Conservation (phyloP, 768 basidiomycete species). For the Pholiota molesta region DNA sequence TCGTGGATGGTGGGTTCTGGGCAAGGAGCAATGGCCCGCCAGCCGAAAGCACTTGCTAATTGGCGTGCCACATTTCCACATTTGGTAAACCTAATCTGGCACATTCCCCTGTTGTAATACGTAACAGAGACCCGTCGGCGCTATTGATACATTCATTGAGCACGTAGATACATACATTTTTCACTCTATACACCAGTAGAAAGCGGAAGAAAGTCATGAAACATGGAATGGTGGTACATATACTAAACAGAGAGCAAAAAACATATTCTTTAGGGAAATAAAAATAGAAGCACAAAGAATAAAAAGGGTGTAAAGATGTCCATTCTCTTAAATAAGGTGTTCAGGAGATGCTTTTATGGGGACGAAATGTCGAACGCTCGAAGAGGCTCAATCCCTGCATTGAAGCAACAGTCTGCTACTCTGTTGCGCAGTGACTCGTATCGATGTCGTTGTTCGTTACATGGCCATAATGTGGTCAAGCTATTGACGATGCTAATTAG, state of each 20-base stretch:
- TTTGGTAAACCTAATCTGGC: conserved; percentile 27
- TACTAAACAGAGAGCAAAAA: neutral
- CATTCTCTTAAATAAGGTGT: conserved; percentile 27
- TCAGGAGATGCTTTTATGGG: conserved; percentile 28
- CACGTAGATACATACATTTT: neutral
- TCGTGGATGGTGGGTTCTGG: conserved; percentile 20
- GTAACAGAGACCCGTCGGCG: neutral
- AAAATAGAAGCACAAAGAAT: neutral
- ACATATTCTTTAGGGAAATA: neutral
- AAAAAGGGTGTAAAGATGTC: neutral
- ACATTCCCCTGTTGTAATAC: conserved; percentile 2
- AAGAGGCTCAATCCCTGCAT: conserved; percentile 49
- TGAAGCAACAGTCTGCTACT: conserved; percentile 47
- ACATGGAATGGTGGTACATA: neutral
- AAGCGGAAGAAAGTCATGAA: neutral
- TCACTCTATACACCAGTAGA: neutral
- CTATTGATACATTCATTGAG: conserved; percentile 1
- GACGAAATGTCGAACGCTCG: conserved; percentile 41
- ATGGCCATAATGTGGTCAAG: conserved; percentile 66
- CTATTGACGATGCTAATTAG: conserved; percentile 25
- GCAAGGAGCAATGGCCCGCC: conserved; percentile 24
- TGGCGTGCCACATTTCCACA: conserved; percentile 30
- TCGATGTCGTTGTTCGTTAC: conserved; percentile 54
- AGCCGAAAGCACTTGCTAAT: conserved; percentile 29
- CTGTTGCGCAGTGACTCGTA: conserved; percentile 50